Conservation (phyloP, 805 yeast genomes). For the Candida suzukii region DNA sequence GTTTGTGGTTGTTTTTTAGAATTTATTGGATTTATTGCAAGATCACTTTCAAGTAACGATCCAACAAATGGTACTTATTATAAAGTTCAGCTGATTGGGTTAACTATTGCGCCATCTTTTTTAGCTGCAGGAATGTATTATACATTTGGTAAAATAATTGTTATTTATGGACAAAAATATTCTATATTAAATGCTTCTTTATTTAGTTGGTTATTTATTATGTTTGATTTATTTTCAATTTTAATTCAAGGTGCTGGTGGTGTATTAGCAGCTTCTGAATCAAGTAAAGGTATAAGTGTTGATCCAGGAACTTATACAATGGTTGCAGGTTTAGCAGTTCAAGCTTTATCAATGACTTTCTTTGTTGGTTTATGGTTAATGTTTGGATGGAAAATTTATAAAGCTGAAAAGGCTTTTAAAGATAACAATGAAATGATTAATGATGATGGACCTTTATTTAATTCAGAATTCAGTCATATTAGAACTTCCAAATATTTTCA, state of each 20-base stretch:
- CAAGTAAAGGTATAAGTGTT: slow-evolving; percentile 22
- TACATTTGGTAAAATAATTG: slow-evolving; percentile 52
- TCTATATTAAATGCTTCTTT: slow-evolving; percentile 43
- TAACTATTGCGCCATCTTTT: slow-evolving; percentile 72
- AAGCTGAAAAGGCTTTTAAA: slow-evolving; percentile 14
- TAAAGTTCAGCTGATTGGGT: slow-evolving; percentile 51
- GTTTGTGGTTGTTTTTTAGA: slow-evolving; percentile 52
- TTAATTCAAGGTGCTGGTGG: slow-evolving; percentile 67
- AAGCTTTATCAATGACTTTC: slow-evolving; percentile 57
- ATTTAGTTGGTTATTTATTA: slow-evolving; percentile 53
- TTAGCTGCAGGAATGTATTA: slow-evolving; percentile 74
- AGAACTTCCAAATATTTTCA: slow-evolving; percentile 28
- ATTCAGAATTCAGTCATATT: slow-evolving; percentile 16
- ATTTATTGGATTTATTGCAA: slow-evolving; percentile 54
- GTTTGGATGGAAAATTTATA: not conserved
- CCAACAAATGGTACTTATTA: slow-evolving; percentile 27
- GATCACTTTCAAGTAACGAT: slow-evolving; percentile 29
- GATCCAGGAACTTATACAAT: slow-evolving; percentile 49
- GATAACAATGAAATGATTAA: slow-evolving; percentile 14
- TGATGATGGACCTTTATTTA: slow-evolving; percentile 23
- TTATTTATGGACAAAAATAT: slow-evolving; percentile 46
- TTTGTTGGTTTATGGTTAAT: slow-evolving; percentile 29
- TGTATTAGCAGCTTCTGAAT: slow-evolving; percentile 49
- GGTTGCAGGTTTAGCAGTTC: slow-evolving; percentile 71
- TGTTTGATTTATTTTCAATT: slow-evolving; percentile 54